These are phyloP conservation scores for Nakataea oryzae DNA, from an alignment of 2,329 filamentous ascomycete species.

Conservation along the genomic window DNA sequence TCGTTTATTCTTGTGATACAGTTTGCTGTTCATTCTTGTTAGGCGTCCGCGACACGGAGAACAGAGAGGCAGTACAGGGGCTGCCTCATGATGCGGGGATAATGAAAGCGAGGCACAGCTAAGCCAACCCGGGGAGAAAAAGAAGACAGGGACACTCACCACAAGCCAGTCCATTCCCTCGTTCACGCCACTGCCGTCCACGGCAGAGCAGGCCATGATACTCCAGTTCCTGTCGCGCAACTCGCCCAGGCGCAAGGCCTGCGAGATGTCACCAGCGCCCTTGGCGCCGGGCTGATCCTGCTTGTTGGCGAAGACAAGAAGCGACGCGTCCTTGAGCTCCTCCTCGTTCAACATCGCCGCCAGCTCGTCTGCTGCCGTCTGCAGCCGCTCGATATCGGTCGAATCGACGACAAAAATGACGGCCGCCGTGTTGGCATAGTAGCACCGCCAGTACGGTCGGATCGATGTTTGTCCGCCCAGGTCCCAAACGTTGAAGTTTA, in stretches of 20 bases:
- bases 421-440: constrained; percentile 96
- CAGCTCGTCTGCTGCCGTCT: constrained; percentile 87
- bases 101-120: neutral
- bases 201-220: constrained; percentile 93
- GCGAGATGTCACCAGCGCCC: constrained; percentile 91
- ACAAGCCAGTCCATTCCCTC: constrained; percentile 99
- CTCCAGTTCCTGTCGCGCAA: constrained; percentile 97
- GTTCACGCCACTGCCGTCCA: constrained; percentile 86
- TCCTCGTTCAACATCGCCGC: constrained; percentile 95
- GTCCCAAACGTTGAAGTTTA: constrained; percentile 99
- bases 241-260: constrained; percentile 81
- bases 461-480: constrained; percentile 98
- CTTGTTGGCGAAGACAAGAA: constrained; percentile 97
- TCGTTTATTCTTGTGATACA: constrained; percentile 25
- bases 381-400: constrained; percentile 90
- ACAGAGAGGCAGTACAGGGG: neutral
- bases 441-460: constrained; percentile 97
- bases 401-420: constrained; percentile 98
- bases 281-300: constrained; percentile 96
- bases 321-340: constrained; percentile 81
- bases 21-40: constrained; percentile 23
- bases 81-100: too few species aligned
- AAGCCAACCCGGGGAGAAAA: neutral
- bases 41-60: neutral
- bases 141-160: constrained; percentile 36